Evolutionary conservation across 2,329 filamentous ascomycete species (phyloP).

Genomic region (Bipolaris bicolor): DNA sequence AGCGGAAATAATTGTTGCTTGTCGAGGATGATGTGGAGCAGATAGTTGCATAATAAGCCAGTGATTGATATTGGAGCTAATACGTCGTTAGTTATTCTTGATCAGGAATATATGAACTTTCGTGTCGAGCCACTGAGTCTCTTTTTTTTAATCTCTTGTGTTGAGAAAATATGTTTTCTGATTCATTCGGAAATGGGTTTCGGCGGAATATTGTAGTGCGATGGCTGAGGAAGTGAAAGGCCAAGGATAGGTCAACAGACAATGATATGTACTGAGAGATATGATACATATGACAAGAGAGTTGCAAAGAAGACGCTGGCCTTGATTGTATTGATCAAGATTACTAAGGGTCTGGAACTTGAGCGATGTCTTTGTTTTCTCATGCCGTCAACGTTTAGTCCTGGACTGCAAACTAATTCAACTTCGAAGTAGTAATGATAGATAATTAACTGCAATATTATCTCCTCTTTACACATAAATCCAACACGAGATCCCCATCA

Average conservation of each 20-base stretch:
- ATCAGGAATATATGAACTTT: background rate
- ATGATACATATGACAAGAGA: constrained; percentile 1
- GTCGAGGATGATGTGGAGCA: background rate
- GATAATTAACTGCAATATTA: background rate
- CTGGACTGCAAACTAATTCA: background rate
- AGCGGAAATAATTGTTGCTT: background rate
- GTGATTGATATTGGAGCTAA: background rate
- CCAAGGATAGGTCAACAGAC: too few relatives aligned
- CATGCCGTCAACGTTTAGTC: too few relatives aligned
- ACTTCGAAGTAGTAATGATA: background rate
- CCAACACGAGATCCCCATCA: background rate
- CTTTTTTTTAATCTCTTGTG: background rate
- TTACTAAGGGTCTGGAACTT: too few relatives aligned
- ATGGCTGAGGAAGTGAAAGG: constrained; percentile 34
- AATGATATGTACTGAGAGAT: too few relatives aligned
- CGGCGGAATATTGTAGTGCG: constrained; percentile 32
- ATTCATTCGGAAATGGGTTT: background rate
- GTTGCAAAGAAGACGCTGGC: constrained; percentile 37
- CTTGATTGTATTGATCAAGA: too few relatives aligned
- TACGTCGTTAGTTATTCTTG: background rate
- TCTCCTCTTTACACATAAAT: background rate
- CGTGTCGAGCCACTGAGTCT: background rate
- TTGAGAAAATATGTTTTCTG: background rate
- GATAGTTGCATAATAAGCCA: background rate
- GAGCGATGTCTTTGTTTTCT: too few relatives aligned